These are phyloP conservation scores for Coelastrella sp. DNA, from an alignment of 139 green algal genomes.

Conservation along the genomic window DNA sequence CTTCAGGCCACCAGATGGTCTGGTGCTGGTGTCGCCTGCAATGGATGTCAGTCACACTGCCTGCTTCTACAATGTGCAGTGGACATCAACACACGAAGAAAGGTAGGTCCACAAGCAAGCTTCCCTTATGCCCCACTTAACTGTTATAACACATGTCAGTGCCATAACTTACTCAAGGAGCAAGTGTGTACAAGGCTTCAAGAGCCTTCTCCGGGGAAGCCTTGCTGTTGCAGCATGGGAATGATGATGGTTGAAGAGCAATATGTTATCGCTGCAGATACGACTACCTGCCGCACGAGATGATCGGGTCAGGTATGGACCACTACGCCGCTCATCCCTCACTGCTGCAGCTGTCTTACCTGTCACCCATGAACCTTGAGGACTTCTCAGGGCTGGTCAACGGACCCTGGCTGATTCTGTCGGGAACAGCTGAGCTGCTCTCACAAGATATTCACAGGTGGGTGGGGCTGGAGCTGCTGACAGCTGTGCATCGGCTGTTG, in stretches of 20 bases:
- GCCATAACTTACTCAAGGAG: too few species aligned
- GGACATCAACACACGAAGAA: slow-evolving; percentile 30
- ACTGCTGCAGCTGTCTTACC: not conserved
- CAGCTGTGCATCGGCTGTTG: not conserved
- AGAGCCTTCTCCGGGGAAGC: not conserved
- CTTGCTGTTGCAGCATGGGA: not conserved
- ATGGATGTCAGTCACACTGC: slow-evolving; percentile 9
- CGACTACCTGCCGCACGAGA: slow-evolving; percentile 7
- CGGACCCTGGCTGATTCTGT: slow-evolving; percentile 25
- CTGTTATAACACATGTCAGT: too few species aligned
- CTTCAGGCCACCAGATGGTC: not conserved
- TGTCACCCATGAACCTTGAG: slow-evolving; percentile 1
- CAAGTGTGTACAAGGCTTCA: not conserved
- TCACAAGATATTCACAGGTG: slow-evolving; percentile 23
- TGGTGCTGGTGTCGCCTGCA: slow-evolving; percentile 30
- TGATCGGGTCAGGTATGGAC: slow-evolving; percentile 10
- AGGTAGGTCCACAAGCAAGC: too few species aligned
- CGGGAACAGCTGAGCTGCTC: slow-evolving; percentile 16
- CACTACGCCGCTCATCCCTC: not conserved
- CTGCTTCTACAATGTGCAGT: slow-evolving; percentile 23
- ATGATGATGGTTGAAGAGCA: too few species aligned
- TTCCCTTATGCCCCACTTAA: too few species aligned
- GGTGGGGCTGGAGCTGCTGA: not conserved
- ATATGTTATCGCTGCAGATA: too few species aligned
- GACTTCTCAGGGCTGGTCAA: not conserved